These are phyloP conservation scores for Solanum phureja DNA, from an alignment of 257 asterid genomes.

Conservation along the genomic window DNA sequence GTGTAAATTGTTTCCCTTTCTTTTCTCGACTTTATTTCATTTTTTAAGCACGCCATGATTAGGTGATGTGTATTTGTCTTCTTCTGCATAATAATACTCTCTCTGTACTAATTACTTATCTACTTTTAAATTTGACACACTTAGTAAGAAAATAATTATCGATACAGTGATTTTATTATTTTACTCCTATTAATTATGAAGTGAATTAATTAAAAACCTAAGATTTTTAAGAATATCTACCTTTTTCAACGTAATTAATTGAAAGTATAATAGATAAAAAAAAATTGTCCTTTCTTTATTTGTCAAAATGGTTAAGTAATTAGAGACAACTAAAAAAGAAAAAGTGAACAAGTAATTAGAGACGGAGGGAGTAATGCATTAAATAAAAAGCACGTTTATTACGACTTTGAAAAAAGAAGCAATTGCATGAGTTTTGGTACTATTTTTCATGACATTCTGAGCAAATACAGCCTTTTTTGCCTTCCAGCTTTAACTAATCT, in stretches of 20 bases:
- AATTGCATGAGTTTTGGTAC: not conserved
- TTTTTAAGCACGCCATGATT: not conserved
- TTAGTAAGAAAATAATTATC: rapidly evolving
- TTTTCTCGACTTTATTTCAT: not conserved
- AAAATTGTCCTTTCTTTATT: no score
- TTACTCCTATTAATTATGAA: no score
- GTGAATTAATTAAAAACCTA: no score
- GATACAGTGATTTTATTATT: no score
- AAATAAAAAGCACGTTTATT: not conserved
- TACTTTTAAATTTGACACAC: rapidly evolving
- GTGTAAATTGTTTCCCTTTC: not conserved
- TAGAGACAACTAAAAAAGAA: no score
- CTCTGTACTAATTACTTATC: rapidly evolving
- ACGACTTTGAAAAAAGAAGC: not conserved
- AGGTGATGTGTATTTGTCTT: not conserved
- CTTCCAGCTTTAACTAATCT: not conserved
- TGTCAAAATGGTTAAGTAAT: no score
- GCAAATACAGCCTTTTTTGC: not conserved
- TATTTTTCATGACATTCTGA: not conserved
- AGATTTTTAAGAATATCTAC: no score
- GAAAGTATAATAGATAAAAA: no score
- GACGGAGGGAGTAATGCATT: not conserved
- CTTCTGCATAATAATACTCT: not conserved
- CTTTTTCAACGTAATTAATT: no score
- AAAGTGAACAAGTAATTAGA: no score